Conservation (phyloP, 2,329 filamentous ascomycete genomes). For the Talaromyces amestolkiae region DNA sequence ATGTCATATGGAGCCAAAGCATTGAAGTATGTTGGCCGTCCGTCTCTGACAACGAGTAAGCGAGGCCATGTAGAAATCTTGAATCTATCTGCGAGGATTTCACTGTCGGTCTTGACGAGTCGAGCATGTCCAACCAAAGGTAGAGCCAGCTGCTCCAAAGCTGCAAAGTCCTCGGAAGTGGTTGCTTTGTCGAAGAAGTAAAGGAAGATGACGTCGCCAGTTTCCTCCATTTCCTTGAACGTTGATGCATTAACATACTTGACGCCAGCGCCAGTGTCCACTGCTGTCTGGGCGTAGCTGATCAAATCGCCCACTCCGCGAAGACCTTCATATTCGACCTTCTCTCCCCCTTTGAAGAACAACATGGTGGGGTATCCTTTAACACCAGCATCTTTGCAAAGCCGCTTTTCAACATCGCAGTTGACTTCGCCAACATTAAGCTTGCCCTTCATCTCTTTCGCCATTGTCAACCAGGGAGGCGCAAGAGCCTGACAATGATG, state of each 20-base stretch:
- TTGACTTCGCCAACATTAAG: constrained; percentile 96
- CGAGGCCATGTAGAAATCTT: constrained; percentile 98
- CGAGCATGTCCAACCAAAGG: constrained; percentile 88
- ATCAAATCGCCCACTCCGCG: constrained; percentile 89
- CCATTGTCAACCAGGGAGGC: constrained; percentile 84
- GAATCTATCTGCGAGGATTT: constrained; percentile 72
- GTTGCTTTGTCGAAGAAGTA: constrained; percentile 98
- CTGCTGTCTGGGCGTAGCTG: constrained; percentile 79
- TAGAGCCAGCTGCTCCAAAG: constrained; percentile 80
- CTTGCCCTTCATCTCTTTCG: constrained; percentile 83
- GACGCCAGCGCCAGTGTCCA: constrained; percentile 73
- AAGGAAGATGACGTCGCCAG: constrained; percentile 91
- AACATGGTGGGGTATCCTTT: constrained; percentile 82
- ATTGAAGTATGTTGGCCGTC: constrained; percentile 84
- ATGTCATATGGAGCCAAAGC: constrained; percentile 86
- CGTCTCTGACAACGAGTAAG: constrained; percentile 82
- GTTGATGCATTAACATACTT: constrained; percentile 72
- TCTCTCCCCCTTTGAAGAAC: constrained; percentile 89
- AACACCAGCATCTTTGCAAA: constrained; percentile 89
- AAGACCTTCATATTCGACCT: constrained; percentile 88
- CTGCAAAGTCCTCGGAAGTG: constrained; percentile 84
- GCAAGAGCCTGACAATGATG: constrained; percentile 91
- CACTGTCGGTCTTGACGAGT: constrained; percentile 85
- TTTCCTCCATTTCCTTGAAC: constrained; percentile 82
- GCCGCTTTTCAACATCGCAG: constrained; percentile 76